Evolutionary conservation across 2,329 filamentous ascomycete species (phyloP).

Genomic region (Fonsecaea nubica): DNA sequence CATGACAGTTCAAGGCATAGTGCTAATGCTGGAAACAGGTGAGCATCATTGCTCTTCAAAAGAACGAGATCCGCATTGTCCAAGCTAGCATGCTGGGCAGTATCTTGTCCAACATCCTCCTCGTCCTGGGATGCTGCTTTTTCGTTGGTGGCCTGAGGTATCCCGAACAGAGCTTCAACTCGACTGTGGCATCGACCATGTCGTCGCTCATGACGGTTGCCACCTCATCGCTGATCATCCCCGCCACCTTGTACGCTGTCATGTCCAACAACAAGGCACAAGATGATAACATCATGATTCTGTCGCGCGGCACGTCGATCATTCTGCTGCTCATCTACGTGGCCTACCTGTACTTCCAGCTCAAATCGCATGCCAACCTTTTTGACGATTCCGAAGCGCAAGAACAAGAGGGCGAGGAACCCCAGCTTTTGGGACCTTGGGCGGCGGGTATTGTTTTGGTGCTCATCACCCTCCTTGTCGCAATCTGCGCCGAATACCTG

Average conservation of each 20-base stretch:
- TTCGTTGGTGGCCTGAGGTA: conserved; percentile 74
- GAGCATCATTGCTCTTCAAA: conserved; percentile 85
- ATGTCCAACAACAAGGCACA: conserved; percentile 54
- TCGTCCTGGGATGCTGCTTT: conserved; percentile 84
- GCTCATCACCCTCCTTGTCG: conserved; percentile 71
- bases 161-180: conserved; percentile 68
- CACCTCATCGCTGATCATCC: conserved; percentile 78
- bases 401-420: conserved; percentile 45
- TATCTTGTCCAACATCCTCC: conserved; percentile 90
- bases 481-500: conserved; percentile 77
- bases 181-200: conserved; percentile 59
- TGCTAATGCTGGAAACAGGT: conserved; percentile 72
- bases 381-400: conserved; percentile 63
- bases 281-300: conserved; percentile 66
- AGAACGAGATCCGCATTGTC: conserved; percentile 92
- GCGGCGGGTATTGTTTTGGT: conserved; percentile 72
- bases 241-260: conserved; percentile 74
- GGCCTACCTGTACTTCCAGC: conserved; percentile 78
- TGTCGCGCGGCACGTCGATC: conserved; percentile 77
- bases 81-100: conserved; percentile 97
- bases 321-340: conserved; percentile 77
- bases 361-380: conserved; percentile 74
- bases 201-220: conserved; percentile 76
- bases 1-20: conserved; percentile 77
- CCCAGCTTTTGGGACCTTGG: conserved; percentile 65